phyloP scores from a whole-genome alignment of 2,329 filamentous ascomycete genomes.

The Blastomyces gilchristii region DNA sequence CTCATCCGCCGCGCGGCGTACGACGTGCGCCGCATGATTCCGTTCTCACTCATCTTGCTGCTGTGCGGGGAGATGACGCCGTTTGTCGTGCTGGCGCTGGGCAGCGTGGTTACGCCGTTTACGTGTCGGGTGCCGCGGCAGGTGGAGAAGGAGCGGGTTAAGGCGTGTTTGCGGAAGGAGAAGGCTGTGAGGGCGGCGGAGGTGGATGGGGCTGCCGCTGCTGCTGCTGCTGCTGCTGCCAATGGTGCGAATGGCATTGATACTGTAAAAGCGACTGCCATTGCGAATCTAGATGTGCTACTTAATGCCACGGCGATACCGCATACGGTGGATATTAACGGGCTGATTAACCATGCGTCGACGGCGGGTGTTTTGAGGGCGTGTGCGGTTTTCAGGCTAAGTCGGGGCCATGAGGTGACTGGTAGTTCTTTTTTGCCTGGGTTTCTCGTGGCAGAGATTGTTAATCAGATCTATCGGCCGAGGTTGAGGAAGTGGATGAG shows the following conservation, averaged over 20 bases:
- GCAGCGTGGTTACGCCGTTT: conserved; percentile 59
- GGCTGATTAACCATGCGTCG: conserved; percentile 18
- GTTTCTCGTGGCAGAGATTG: conserved; percentile 32
- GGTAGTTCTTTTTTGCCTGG: conserved; percentile 6
- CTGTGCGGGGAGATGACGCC: conserved; percentile 82
- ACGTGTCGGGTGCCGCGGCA: conserved; percentile 77
- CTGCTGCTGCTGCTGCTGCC: conserved; percentile 14
- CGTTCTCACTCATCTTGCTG: conserved; percentile 65
- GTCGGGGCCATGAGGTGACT: conserved; percentile 21
- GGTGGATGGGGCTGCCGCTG: conserved; percentile 15
- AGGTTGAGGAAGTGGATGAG: conserved; percentile 46
- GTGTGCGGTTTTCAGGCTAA: conserved; percentile 28
- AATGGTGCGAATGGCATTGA: conserved; percentile 8
- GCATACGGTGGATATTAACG: conserved; percentile 5
- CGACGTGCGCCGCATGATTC: conserved; percentile 66
- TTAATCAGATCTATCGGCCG: conserved; percentile 40
- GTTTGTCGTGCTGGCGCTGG: conserved; percentile 61
- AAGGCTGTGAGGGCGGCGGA: conserved; percentile 19
- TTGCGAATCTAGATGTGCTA: conserved; percentile 8
- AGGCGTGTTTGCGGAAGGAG: conserved; percentile 39
- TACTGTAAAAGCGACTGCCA: not conserved
- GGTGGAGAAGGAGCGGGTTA: conserved; percentile 45
- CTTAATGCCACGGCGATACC: conserved; percentile 7
- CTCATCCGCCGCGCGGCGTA: conserved; percentile 56
- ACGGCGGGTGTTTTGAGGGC: conserved; percentile 24